Conservation (phyloP, 2,329 filamentous ascomycete species). For the Penicillium sp. region DNA sequence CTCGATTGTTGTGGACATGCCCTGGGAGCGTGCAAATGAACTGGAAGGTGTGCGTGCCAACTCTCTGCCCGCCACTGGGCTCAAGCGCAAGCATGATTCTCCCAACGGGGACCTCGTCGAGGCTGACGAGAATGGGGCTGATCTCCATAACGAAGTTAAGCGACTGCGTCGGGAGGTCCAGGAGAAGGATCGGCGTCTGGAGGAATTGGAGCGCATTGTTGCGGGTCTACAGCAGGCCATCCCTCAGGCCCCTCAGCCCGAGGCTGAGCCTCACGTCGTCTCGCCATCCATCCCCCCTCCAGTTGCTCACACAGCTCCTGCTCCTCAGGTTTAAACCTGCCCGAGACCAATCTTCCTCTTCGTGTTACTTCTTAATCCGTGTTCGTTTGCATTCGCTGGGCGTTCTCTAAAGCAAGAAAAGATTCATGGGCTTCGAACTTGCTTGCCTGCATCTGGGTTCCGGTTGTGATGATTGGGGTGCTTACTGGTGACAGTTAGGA, state of each 20-base stretch:
- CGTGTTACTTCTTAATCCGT: constrained; percentile 5
- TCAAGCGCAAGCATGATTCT: constrained; percentile 39
- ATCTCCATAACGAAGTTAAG: constrained; percentile 63
- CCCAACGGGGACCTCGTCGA: constrained; percentile 33
- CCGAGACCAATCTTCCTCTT: background rate
- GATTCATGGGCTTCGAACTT: background rate
- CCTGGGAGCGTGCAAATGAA: constrained; percentile 31
- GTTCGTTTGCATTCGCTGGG: constrained; percentile 33
- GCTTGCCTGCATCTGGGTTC: constrained; percentile 18
- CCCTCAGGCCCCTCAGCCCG: constrained; percentile 26
- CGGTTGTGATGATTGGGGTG: constrained; percentile 7
- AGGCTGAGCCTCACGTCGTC: background rate
- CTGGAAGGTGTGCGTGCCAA: constrained; percentile 31
- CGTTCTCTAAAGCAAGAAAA: constrained; percentile 27
- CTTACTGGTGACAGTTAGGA: constrained; percentile 3
- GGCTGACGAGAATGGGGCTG: constrained; percentile 43
- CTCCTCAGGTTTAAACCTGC: constrained; percentile 17
- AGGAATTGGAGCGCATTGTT: constrained; percentile 43
- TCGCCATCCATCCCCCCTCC: too few relatives aligned
- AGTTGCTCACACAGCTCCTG: too few relatives aligned
- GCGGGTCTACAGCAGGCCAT: constrained; percentile 38
- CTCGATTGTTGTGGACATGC: constrained; percentile 22
- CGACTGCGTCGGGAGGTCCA: constrained; percentile 64
- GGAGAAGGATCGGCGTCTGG: constrained; percentile 49
- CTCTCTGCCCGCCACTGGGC: constrained; percentile 27